A percentile compares a stretch with the other conserved stretches of the same genome.
Conservation (phyloP, 768 basidiomycete genomes). For the Hericium alpestre region DNA sequence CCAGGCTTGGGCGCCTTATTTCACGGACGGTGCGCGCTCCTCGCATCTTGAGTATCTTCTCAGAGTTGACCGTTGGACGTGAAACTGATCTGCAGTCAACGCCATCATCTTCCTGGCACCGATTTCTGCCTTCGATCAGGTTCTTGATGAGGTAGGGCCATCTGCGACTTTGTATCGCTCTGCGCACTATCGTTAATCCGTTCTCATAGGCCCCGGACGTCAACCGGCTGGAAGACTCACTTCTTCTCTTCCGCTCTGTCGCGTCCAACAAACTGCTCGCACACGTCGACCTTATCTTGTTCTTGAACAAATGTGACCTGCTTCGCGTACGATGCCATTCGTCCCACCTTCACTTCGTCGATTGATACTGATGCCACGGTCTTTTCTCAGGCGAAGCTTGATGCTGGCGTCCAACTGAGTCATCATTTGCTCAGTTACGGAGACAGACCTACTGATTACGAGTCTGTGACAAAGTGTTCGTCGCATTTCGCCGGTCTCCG, state of each 20-base stretch:
- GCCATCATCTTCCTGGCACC: constrained; percentile 85
- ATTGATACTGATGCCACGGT: neutral
- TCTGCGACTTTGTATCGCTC: neutral
- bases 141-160: constrained; percentile 57
- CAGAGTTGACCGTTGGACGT: constrained; percentile 2
- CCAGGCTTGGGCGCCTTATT: constrained; percentile 83
- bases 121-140: constrained; percentile 81
- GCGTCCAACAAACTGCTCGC: constrained; percentile 64
- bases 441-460: constrained; percentile 70
- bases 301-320: constrained; percentile 75
- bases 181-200: constrained; percentile 7
- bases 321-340: constrained; percentile 38
- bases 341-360: no score
- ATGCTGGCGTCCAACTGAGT: constrained; percentile 61
- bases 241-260: constrained; percentile 63
- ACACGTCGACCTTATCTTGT: constrained; percentile 69
- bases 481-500: neutral
- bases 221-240: constrained; percentile 73
- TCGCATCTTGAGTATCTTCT: constrained; percentile 2
- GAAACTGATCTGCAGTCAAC: constrained; percentile 41
- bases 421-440: constrained; percentile 64
- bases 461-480: constrained; percentile 65
- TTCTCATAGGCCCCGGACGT: constrained; percentile 50
- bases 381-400: constrained; percentile 50
- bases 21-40: constrained; percentile 58